A percentile compares a stretch with the other conserved stretches of the same genome.
Evolutionary conservation across 2,329 filamentous ascomycete genomes (phyloP).

Genomic region (Grosmannia clavigera): DNA sequence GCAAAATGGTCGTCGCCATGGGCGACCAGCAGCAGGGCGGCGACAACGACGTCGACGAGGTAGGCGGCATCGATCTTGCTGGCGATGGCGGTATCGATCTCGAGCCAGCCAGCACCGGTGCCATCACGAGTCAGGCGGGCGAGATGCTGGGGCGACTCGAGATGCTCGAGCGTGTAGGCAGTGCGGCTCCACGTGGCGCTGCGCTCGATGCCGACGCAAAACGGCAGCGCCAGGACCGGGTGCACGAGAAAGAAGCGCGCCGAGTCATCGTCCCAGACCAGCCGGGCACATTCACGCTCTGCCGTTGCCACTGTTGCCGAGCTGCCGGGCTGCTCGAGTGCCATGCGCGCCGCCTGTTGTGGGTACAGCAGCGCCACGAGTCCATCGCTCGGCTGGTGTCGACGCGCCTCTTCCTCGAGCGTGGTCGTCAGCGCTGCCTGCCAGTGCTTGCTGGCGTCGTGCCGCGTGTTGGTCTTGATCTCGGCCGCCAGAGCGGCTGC

Average conservation of each 20-base stretch:
- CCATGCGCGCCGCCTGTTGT: constrained; percentile 48
- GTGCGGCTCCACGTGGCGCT: constrained; percentile 46
- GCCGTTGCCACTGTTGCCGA: constrained; percentile 48
- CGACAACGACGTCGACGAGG: constrained; percentile 48
- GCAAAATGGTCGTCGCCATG: constrained; percentile 41
- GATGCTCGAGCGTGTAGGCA: constrained; percentile 54
- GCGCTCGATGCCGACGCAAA: constrained; percentile 46
- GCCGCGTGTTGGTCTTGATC: constrained; percentile 20
- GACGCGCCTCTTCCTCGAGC: constrained; percentile 41
- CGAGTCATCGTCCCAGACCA: constrained; percentile 59
- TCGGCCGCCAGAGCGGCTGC: constrained; percentile 28
- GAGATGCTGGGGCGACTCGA: constrained; percentile 47
- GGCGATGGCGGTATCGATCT: constrained; percentile 49
- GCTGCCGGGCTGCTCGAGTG: constrained; percentile 47
- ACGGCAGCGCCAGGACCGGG: constrained; percentile 49
- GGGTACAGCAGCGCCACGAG: constrained; percentile 60
- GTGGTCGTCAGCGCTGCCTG: constrained; percentile 45
- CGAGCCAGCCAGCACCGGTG: constrained; percentile 45
- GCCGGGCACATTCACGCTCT: constrained; percentile 54
- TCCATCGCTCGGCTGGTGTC: constrained; percentile 44
- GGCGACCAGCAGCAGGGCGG: constrained; percentile 47
- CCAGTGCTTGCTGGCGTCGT: constrained; percentile 35
- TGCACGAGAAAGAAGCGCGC: constrained; percentile 50
- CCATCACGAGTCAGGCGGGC: constrained; percentile 49
- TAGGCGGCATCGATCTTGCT: constrained; percentile 48